Evolutionary conservation across 495 filamentous ascomycete species (phyloP), one percentile per base, ranked within the genome.

Genomic region (Xylaria nigripes): DNA sequence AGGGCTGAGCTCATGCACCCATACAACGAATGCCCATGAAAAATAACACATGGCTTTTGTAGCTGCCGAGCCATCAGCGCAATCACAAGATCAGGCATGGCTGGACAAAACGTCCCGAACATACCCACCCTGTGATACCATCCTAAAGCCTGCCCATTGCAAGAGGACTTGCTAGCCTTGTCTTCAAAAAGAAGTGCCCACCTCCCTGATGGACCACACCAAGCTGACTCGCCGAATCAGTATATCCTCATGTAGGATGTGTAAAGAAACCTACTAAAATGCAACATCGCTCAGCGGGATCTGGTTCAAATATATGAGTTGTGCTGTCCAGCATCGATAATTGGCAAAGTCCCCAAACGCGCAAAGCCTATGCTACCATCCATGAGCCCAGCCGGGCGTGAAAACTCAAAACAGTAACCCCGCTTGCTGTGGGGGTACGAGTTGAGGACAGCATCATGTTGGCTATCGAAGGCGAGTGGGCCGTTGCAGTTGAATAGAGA

Each of bases 21-120:
- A 21, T 13, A 18, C 25, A 29, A 29, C 25, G 21, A 45, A 29
- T 27, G 29, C 50, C 45, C 41, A 30, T 45, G 50, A 25, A 3
- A 40, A 40, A 43, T 13, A 52, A 27, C 42, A 46, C 50, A 53
- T 41, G 43, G 42, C 51, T 53, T 53, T 46, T 40, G 32, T 38
- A 53, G 50, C 27, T 46, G 22, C 43, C 43, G 30, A 53, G 30
- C 50, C 15, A 22, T 16, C 30, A 3, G 15, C 30, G n/a, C 6
- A 45, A 27, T 34, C 23, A 46, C 29, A 53, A 18, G 44, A 16
- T 53, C 42, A 45, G 38, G 15, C 50, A 53, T 30, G 6, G 27
- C 13, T 45, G 13, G 41, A 36, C 27, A 15, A 45, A 30, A 52
- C 42, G 24, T 52, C 32, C 25, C 38, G 38, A 44, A 44, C 10